phyloP scores from a whole-genome alignment of 371 early-diverging fungal genomes.

The Dichotomocladium elegans region DNA sequence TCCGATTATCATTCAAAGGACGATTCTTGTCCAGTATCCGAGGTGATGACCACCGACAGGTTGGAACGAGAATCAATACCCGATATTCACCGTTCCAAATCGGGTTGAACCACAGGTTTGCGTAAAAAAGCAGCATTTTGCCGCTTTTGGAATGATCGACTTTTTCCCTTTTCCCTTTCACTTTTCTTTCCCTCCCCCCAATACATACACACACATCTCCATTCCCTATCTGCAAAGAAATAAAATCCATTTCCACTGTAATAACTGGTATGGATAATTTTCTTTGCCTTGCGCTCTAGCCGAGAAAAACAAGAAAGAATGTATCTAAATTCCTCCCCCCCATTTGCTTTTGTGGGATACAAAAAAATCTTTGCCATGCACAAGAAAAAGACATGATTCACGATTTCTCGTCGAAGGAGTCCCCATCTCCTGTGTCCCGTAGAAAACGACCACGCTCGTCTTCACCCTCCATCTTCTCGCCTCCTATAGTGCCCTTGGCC shows the following conservation, averaged over 20 bases:
- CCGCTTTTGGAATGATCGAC: not conserved
- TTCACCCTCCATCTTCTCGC: not conserved
- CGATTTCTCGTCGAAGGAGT: no score
- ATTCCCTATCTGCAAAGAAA: no score
- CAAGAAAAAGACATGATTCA: conserved; percentile 1
- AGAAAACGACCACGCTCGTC: not conserved
- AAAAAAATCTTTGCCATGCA: no score
- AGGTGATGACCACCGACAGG: not conserved
- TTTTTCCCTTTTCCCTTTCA: not conserved
- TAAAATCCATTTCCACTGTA: no score
- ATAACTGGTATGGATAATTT: no score
- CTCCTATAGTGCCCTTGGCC: not conserved
- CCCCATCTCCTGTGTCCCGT: no score
- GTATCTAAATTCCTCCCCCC: no score
- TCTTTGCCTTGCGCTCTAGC: no score
- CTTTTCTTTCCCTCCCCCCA: not conserved
- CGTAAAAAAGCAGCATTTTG: not conserved
- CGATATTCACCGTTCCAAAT: not conserved
- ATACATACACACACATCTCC: not conserved
- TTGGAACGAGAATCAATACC: not conserved
- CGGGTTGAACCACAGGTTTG: not conserved
- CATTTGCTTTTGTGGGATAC: no score
- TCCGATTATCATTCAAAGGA: no score
- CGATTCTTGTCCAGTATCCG: no score
- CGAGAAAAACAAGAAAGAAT: no score